Evolutionary conservation across 371 early-diverging fungal genomes (phyloP).

Genomic region (Syncephalastrum contaminatum): DNA sequence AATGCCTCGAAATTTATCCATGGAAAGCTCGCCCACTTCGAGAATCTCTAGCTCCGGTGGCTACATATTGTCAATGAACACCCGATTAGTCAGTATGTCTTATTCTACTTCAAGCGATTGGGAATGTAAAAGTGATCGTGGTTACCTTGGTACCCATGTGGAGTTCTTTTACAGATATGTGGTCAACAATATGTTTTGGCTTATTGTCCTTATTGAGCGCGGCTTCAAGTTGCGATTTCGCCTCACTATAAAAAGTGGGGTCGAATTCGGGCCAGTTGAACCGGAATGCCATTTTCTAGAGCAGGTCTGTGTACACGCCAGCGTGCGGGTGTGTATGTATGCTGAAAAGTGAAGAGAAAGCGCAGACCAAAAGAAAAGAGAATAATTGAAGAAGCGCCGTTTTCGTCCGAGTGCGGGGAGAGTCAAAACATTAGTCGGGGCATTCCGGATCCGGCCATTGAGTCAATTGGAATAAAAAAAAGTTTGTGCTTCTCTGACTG

Average conservation of each 20-base stretch:
- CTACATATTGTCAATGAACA: constrained; percentile 32
- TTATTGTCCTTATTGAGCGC: constrained; percentile 93
- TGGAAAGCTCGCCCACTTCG: constrained; percentile 92
- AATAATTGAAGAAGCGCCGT: too few species aligned
- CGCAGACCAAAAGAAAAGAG: too few species aligned
- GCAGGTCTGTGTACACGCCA: too few species aligned
- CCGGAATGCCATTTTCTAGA: constrained; percentile 81
- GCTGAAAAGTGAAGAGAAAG: too few species aligned
- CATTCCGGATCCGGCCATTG: too few species aligned
- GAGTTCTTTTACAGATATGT: constrained; percentile 88
- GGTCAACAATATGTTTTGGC: constrained; percentile 88
- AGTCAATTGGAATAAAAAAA: too few species aligned
- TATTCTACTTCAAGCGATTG: too few species aligned
- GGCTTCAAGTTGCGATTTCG: constrained; percentile 79
- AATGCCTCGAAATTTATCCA: constrained; percentile 92
- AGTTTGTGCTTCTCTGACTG: too few species aligned
- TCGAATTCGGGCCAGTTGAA: constrained; percentile 95
- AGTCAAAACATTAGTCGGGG: too few species aligned
- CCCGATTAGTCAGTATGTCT: too few species aligned
- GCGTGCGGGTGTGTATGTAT: too few species aligned
- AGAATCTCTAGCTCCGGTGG: constrained; percentile 96
- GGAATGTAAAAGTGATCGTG: background rate
- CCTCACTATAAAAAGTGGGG: constrained; percentile 78
- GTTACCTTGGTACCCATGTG: constrained; percentile 90
- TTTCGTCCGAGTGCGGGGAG: too few species aligned